Conservation (phyloP, 1,284 basidiomycete species). For the Porogramme epimiltina region DNA sequence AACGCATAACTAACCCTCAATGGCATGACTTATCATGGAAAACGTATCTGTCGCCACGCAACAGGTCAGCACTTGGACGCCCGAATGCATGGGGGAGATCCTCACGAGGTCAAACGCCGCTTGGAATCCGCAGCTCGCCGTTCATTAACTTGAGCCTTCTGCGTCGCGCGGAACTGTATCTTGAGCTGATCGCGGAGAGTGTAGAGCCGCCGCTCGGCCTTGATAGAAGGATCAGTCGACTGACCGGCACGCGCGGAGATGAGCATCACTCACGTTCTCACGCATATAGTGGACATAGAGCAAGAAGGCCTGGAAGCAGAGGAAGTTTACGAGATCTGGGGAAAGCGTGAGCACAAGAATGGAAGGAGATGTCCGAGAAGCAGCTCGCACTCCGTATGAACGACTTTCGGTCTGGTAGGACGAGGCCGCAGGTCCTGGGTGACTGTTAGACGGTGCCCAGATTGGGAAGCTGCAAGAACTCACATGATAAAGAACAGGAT, state of each 20-base stretch:
- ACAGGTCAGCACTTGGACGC: neutral
- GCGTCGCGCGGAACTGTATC: constrained; percentile 75
- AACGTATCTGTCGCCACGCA: constrained; percentile 54
- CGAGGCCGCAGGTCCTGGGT: constrained; percentile 51
- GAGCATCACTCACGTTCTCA: constrained; percentile 40
- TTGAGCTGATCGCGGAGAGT: constrained; percentile 74
- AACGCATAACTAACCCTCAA: neutral
- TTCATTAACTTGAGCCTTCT: constrained; percentile 86
- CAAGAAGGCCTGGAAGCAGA: constrained; percentile 62
- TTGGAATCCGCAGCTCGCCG: constrained; percentile 79
- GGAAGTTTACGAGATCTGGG: constrained; percentile 64
- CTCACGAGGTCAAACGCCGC: constrained; percentile 76
- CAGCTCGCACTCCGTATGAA: neutral
- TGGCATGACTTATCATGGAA: constrained; percentile 62
- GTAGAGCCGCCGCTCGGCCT: constrained; percentile 63
- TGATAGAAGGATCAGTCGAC: too few relatives aligned
- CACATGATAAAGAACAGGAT: constrained; percentile 61
- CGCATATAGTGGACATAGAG: constrained; percentile 59
- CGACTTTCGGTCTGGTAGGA: constrained; percentile 51
- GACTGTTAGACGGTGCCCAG: too few relatives aligned
- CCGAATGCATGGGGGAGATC: constrained; percentile 6
- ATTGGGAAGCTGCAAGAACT: too few relatives aligned
- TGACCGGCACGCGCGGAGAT: neutral
- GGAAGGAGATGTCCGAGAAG: neutral
- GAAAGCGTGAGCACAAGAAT: neutral